These are phyloP conservation scores for Dissophora ornata DNA, from an alignment of 192 early-diverging fungal genomes.

Conservation along the genomic window DNA sequence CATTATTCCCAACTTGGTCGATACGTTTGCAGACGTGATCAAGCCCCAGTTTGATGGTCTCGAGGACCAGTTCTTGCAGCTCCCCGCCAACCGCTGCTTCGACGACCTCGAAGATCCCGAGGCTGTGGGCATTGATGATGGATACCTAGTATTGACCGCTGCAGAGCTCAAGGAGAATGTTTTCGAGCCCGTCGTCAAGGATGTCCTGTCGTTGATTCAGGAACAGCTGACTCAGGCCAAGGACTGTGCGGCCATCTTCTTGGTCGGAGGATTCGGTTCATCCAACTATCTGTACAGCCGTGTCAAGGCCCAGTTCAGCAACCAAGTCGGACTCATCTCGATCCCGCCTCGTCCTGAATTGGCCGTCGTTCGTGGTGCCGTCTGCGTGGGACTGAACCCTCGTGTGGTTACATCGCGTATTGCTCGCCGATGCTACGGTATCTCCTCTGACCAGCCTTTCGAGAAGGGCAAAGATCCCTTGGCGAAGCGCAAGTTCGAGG, in stretches of 20 bases:
- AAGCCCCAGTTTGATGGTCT: constrained; percentile 61
- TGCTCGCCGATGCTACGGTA: constrained; percentile 56
- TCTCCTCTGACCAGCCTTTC: constrained; percentile 56
- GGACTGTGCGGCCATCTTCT: constrained; percentile 56
- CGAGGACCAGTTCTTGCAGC: constrained; percentile 58
- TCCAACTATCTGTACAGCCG: constrained; percentile 55
- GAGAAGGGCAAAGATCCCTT: constrained; percentile 56
- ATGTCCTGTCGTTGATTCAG: constrained; percentile 55
- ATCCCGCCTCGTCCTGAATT: constrained; percentile 59
- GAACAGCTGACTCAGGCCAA: constrained; percentile 54
- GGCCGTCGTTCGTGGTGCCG: constrained; percentile 63
- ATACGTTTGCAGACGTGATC: constrained; percentile 58
- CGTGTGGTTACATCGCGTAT: constrained; percentile 50
- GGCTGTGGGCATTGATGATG: constrained; percentile 56
- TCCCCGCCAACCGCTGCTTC: constrained; percentile 53
- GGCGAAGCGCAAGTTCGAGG: constrained; percentile 50
- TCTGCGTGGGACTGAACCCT: constrained; percentile 53
- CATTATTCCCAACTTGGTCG: constrained; percentile 55
- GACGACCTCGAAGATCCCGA: constrained; percentile 45
- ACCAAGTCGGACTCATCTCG: constrained; percentile 40
- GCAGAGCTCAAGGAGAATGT: constrained; percentile 58
- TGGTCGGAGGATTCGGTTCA: constrained; percentile 67
- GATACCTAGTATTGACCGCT: constrained; percentile 48
- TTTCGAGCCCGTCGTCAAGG: constrained; percentile 59
- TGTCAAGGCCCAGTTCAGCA: constrained; percentile 47